A percentile compares a stretch with the other conserved stretches of the same genome.
Conservation (phyloP, 257 asterid genomes). For the Striga asiatica region DNA sequence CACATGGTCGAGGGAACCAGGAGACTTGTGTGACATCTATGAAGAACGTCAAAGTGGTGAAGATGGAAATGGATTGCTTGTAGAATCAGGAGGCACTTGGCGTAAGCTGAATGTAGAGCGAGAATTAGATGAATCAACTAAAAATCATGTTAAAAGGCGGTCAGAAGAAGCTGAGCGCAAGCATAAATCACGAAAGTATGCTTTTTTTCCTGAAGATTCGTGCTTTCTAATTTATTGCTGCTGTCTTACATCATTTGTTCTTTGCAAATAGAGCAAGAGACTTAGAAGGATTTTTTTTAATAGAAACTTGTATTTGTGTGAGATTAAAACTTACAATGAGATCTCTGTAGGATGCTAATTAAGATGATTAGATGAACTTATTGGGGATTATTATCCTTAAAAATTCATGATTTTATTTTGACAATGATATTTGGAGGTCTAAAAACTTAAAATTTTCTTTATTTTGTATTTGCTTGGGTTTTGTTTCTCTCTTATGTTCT, state of each 20-base stretch:
- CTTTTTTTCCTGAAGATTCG: conserved; percentile 7
- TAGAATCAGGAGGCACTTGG: conserved; percentile 91
- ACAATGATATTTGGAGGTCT: neutral
- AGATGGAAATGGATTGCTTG: conserved; percentile 77
- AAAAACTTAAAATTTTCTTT: neutral
- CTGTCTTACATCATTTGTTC: conserved; percentile 6
- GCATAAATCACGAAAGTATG: conserved; percentile 71
- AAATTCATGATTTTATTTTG: neutral
- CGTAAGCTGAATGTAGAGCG: conserved; percentile 89
- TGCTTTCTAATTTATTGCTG: conserved; percentile 3
- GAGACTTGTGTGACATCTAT: conserved; percentile 83
- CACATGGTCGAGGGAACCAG: conserved; percentile 84
- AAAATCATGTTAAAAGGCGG: conserved; percentile 81
- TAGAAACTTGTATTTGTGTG: neutral
- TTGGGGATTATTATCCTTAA: neutral
- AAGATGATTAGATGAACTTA: conserved; percentile 5
- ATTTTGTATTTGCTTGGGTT: neutral
- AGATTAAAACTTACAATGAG: neutral
- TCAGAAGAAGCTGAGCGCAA: conserved; percentile 92
- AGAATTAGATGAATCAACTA: conserved; percentile 83
- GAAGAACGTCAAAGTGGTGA: conserved; percentile 88
- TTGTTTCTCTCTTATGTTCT: neutral
- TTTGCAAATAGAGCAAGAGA: neutral
- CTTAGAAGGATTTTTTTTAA: neutral
- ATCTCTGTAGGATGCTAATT: conserved; percentile 7